Conservation (phyloP, 164 flowering plant genomes). For the Nymphaea thermarum region DNA sequence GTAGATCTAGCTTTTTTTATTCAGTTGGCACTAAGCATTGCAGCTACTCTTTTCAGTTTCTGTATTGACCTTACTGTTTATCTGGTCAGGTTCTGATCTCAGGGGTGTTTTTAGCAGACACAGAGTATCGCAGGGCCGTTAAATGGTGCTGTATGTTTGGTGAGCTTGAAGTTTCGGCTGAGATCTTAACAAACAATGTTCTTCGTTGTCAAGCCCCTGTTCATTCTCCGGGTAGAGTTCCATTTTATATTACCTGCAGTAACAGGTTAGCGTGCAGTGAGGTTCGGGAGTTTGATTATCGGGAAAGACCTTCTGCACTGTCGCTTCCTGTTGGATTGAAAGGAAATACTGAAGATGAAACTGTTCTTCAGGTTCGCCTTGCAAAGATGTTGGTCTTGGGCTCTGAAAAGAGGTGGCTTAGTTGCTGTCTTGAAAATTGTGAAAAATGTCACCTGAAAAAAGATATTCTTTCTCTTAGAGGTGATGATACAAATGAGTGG, state of each 20-base stretch:
- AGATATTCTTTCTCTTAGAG: conserved; percentile 14
- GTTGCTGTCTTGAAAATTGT: conserved; percentile 34
- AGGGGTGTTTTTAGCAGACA: conserved; percentile 41
- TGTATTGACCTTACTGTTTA: not conserved
- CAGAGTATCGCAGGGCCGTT: conserved; percentile 8
- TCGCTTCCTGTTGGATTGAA: conserved; percentile 9
- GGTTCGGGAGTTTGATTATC: conserved; percentile 64
- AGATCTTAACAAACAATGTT: conserved; percentile 27
- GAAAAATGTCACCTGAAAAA: conserved; percentile 30
- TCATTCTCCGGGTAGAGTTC: conserved; percentile 52
- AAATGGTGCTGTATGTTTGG: conserved; percentile 90
- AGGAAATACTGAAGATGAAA: conserved; percentile 29
- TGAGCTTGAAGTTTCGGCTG: conserved; percentile 64
- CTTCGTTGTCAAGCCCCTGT: conserved; percentile 56
- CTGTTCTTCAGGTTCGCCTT: conserved; percentile 36
- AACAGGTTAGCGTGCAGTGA: conserved; percentile 78
- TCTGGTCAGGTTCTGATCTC: conserved; percentile 43
- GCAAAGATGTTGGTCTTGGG: conserved; percentile 25
- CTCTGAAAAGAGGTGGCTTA: conserved; percentile 18
- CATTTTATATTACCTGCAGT: conserved; percentile 59
- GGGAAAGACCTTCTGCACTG: conserved; percentile 18
- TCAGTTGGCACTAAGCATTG: not conserved
- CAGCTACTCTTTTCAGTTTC: not conserved
- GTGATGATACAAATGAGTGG: conserved; percentile 17
- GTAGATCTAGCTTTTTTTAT: not conserved